Evolutionary conservation across 768 basidiomycete genomes (phyloP).

Genomic region (Termitomyces sp.): DNA sequence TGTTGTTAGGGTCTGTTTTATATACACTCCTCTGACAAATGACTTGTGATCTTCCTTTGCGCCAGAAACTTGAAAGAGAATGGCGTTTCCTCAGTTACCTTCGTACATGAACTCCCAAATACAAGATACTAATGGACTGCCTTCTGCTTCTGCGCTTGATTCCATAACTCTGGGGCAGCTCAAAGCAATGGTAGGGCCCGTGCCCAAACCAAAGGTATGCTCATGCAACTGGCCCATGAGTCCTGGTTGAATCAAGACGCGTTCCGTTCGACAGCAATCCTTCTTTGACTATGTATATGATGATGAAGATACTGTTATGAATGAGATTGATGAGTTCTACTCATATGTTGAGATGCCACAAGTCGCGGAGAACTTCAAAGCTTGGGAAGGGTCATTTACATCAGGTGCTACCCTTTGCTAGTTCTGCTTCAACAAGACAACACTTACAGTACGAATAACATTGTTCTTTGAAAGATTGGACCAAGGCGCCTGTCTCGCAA

Average conservation of each 20-base stretch:
- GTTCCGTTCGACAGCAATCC: slow-evolving; percentile 52
- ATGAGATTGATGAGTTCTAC: slow-evolving; percentile 97
- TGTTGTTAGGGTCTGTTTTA: neutral
- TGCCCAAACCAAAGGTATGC: slow-evolving; percentile 70
- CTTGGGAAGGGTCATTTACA: slow-evolving; percentile 80
- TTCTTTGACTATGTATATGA: slow-evolving; percentile 92
- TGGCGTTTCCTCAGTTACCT: slow-evolving; percentile 23
- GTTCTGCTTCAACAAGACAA: neutral
- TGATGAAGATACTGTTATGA: slow-evolving; percentile 93
- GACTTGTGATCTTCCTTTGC: neutral
- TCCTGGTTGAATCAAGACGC: slow-evolving; percentile 3
- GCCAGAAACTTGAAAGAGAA: neutral
- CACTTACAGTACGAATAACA: slow-evolving; percentile 3
- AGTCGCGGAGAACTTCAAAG: slow-evolving; percentile 79
- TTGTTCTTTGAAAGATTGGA: slow-evolving; percentile 56
- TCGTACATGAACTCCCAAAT: slow-evolving; percentile 22
- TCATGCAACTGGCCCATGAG: slow-evolving; percentile 3
- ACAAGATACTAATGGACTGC: slow-evolving; percentile 18
- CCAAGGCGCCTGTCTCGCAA: slow-evolving; percentile 50
- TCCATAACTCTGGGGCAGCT: slow-evolving; percentile 81
- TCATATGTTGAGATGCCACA: slow-evolving; percentile 95
- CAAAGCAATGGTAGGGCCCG: slow-evolving; percentile 62
- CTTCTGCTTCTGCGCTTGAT: slow-evolving; percentile 40
- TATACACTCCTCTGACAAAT: neutral
- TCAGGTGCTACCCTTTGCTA: slow-evolving; percentile 46